A percentile compares a stretch with the other conserved stretches of the same genome.
Evolutionary conservation across 1,139 yeast species (phyloP).

Genomic region (Chernovozyma aurita): DNA sequence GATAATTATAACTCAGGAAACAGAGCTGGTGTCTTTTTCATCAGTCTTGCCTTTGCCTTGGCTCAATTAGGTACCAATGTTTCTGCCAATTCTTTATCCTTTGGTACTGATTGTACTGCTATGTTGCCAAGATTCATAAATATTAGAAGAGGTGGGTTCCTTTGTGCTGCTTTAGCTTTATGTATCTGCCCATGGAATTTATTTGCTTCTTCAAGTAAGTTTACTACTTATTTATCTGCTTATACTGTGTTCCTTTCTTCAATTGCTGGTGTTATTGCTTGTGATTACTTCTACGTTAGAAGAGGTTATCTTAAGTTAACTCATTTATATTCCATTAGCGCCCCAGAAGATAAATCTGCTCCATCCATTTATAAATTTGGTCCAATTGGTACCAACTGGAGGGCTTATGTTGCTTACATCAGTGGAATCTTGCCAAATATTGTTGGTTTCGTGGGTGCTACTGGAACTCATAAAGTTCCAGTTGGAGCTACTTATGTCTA

Average conservation of each 20-base stretch:
- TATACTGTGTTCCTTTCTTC: constrained; percentile 84
- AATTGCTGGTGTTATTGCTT: constrained; percentile 77
- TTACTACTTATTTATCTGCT: constrained; percentile 81
- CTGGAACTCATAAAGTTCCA: constrained; percentile 63
- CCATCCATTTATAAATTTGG: constrained; percentile 55
- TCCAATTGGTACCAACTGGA: constrained; percentile 70
- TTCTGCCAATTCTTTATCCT: constrained; percentile 82
- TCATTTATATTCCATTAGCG: constrained; percentile 51
- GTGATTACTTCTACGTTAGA: constrained; percentile 74
- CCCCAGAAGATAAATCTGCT: constrained; percentile 26
- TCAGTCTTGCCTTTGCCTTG: constrained; percentile 70
- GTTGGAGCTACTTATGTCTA: constrained; percentile 73
- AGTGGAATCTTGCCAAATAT: constrained; percentile 78
- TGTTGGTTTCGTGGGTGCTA: constrained; percentile 84
- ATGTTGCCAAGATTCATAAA: constrained; percentile 72
- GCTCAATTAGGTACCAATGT: constrained; percentile 93
- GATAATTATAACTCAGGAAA: constrained; percentile 51
- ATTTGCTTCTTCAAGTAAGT: constrained; percentile 65
- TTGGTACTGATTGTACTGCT: constrained; percentile 90
- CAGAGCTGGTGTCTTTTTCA: constrained; percentile 83
- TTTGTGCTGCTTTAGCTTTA: constrained; percentile 75
- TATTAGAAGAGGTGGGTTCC: constrained; percentile 75
- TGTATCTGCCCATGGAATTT: constrained; percentile 89
- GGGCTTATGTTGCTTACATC: constrained; percentile 68
- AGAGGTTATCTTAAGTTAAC: constrained; percentile 65